Evolutionary conservation across 1,284 basidiomycete species (phyloP), one percentile per base, ranked within the genome.

Genomic region (Ceratobasidium sp.): DNA sequence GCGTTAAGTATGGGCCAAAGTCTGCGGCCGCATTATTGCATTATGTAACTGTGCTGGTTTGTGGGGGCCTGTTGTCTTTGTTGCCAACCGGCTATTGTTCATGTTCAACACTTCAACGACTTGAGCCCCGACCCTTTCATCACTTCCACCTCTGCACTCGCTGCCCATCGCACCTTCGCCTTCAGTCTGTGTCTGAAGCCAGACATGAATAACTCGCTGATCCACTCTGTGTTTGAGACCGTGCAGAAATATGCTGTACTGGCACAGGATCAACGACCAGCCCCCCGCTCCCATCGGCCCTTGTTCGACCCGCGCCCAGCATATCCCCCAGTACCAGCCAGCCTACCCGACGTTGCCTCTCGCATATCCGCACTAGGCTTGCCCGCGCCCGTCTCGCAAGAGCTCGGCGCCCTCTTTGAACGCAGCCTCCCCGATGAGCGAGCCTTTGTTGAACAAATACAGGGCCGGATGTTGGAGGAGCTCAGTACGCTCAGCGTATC

Each of bases 11-110:
- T 54, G 24, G 24, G 14, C 3, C 22, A 9, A 24, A 14, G 51
- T 19, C 22, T 2, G 11, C 9, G 51, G 29, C 24, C 6, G 24
- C 24, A 1, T 2, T 2, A 62, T 39, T 22, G 24, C 22, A 41
- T 46, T 24, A 24, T 39, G 59, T 62, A 62, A 31, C 63, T 41
- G 63, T 65, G n/a, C 19, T 14, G 46, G 46, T 31, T 39, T 66
- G 64, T 66, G 48, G 64, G 64, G 64, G 46, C 64, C 37, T 66
- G 64, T 66, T 65, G 63, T 51, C 48, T 0, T 13, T 34, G 46
- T 16, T n/a, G 22, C 46, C 19, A 58, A 54, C 29, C 16, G 3
- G 3, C 46, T 53, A 66, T 53, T 66, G 49, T 66, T 34, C 64
- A 37, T 53, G 31, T 37, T 31, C 16, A 29, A 49, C 48, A 39